phyloP scores from a whole-genome alignment of 2,329 filamentous ascomycete genomes.

The Xylariaceae sp. region DNA sequence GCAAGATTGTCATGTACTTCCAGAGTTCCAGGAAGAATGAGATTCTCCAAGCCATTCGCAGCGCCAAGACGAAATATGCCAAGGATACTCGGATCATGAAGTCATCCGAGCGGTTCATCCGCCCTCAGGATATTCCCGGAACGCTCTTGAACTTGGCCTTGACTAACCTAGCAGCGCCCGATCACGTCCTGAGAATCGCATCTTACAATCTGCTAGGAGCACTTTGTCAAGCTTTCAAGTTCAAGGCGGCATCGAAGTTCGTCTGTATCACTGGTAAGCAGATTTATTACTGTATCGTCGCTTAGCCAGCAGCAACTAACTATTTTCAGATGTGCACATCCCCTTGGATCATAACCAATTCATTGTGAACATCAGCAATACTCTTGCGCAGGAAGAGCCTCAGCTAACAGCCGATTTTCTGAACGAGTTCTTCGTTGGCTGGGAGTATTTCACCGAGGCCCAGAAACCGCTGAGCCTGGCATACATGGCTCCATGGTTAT shows the following conservation, averaged over 20 bases:
- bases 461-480: conserved; percentile 62
- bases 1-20: conserved; percentile 68
- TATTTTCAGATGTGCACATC: conserved; percentile 51
- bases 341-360: conserved; percentile 59
- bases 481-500: conserved; percentile 66
- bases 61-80: conserved; percentile 58
- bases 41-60: conserved; percentile 57
- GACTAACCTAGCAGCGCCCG: conserved; percentile 59
- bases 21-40: conserved; percentile 60
- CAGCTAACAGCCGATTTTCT: conserved; percentile 64
- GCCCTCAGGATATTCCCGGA: conserved; percentile 65
- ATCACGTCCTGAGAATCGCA: conserved; percentile 55
- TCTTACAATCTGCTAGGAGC: conserved; percentile 65
- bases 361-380: conserved; percentile 60
- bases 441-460: conserved; percentile 63
- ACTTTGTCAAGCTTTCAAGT: conserved; percentile 63
- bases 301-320: conserved; percentile 12
- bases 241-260: conserved; percentile 55
- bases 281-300: not conserved
- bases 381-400: conserved; percentile 57
- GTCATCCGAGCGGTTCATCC: conserved; percentile 58
- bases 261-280: conserved; percentile 55
- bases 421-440: conserved; percentile 68
- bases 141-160: conserved; percentile 63
- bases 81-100: conserved; percentile 58